Evolutionary conservation across 2,329 filamentous ascomycete species (phyloP).

Genomic region (Chalaropsis ovoidea): DNA sequence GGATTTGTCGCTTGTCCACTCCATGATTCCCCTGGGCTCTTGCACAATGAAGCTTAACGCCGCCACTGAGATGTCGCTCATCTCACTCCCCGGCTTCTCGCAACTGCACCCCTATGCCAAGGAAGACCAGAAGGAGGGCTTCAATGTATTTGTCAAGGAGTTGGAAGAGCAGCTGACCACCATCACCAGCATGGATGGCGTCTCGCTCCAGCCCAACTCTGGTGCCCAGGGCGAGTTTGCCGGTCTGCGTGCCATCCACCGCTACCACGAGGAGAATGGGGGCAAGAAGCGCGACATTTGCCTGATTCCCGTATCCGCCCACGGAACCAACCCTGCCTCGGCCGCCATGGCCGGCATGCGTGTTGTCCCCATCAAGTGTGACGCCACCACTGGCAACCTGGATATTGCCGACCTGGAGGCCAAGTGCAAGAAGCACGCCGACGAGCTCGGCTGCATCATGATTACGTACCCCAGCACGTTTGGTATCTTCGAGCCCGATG

Average conservation of each 20-base stretch:
- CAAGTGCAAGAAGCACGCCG: constrained; percentile 80
- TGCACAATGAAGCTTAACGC: constrained; percentile 99
- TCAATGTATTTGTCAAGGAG: constrained; percentile 57
- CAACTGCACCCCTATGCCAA: constrained; percentile 75
- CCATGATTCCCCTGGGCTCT: constrained; percentile 93
- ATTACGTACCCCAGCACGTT: constrained; percentile 93
- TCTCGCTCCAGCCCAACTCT: constrained; percentile 88
- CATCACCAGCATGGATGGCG: constrained; percentile 83
- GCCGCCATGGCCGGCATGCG: constrained; percentile 94
- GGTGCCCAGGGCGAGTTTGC: constrained; percentile 93
- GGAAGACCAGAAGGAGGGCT: constrained; percentile 53
- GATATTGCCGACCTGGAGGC: constrained; percentile 75
- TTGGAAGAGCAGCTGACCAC: constrained; percentile 66
- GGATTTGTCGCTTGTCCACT: constrained; percentile 86
- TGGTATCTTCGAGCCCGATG: constrained; percentile 83
- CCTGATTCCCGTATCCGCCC: constrained; percentile 86
- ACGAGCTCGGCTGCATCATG: constrained; percentile 87
- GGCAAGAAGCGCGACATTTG: constrained; percentile 76
- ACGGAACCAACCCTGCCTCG: constrained; percentile 91
- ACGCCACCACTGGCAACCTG: constrained; percentile 75
- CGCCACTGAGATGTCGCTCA: constrained; percentile 82
- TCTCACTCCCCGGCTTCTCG: constrained; percentile 66
- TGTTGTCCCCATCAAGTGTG: constrained; percentile 85
- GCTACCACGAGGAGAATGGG: constrained; percentile 62
- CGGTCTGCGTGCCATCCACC: constrained; percentile 76